These are phyloP conservation scores for Sextonia rubra DNA, from an alignment of 164 flowering plant genomes.

Conservation along the genomic window DNA sequence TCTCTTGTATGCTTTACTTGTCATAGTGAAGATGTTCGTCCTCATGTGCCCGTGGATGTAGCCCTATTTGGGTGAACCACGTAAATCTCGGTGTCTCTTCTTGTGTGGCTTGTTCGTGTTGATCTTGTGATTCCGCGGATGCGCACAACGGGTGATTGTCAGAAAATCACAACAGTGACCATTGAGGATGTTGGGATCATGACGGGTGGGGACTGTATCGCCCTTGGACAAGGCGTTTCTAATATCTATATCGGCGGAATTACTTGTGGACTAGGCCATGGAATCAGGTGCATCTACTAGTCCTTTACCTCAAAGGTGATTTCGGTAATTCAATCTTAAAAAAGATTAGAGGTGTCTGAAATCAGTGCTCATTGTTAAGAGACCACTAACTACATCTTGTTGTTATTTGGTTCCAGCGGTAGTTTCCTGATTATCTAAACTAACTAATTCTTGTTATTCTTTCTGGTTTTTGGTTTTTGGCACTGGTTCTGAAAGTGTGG, in stretches of 20 bases:
- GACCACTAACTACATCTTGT: background rate
- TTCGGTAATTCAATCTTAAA: background rate
- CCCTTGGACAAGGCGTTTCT: conserved; percentile 60
- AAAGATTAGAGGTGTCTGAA: background rate
- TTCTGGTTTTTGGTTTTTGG: background rate
- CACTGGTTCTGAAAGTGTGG: conserved; percentile 33
- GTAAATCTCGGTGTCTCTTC: too few species aligned
- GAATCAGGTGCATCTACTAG: conserved; percentile 42
- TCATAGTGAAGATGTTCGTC: too few species aligned
- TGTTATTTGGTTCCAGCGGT: background rate
- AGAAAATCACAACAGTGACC: too few species aligned
- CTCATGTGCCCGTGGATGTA: too few species aligned
- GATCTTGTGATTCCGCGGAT: too few species aligned
- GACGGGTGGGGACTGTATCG: conserved; percentile 71
- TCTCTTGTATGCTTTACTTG: too few species aligned
- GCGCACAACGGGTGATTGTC: too few species aligned
- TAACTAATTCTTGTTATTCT: background rate
- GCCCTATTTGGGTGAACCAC: too few species aligned
- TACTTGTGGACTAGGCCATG: conserved; percentile 75
- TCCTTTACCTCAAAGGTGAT: background rate
- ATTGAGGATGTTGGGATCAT: conserved; percentile 32
- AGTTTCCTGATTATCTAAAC: background rate
- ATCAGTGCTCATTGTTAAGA: background rate
- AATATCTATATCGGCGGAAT: conserved; percentile 33
- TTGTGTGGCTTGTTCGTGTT: too few species aligned